Percentiles rank a stretch among this genome's conserved stretches.
phyloP scores from a whole-genome alignment of 805 yeast genomes.

The Dipodascus albidus region DNA sequence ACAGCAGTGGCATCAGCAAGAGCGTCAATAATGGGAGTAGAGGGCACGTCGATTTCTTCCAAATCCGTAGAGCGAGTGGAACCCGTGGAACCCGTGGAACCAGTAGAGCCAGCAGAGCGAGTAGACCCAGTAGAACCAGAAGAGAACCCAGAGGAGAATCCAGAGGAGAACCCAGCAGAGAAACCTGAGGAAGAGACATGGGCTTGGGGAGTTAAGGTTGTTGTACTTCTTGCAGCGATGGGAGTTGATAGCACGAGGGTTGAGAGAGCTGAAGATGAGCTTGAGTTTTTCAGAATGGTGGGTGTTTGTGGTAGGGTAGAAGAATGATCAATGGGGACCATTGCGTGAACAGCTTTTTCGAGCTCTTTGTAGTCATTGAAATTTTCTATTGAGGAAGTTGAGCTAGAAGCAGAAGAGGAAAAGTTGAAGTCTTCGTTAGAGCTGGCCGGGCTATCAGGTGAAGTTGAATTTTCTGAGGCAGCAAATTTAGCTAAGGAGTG shows the following conservation, averaged over 20 bases:
- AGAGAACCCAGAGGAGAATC: neutral
- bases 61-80: neutral
- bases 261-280: neutral
- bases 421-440: neutral
- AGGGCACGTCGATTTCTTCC: neutral
- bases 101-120: neutral
- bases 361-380: slow-evolving; percentile 1
- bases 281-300: neutral
- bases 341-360: slow-evolving; percentile 1
- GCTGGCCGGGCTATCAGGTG: neutral
- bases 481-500: neutral
- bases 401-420: neutral
- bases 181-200: neutral
- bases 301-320: neutral
- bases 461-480: neutral
- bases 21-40: neutral
- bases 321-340: slow-evolving; percentile 1
- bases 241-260: neutral
- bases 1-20: neutral
- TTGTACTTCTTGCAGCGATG: neutral
- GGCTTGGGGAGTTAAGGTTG: neutral
- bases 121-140: neutral
- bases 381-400: slow-evolving; percentile 3
- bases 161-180: neutral
- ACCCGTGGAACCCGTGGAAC: neutral